A percentile compares a stretch with the other conserved stretches of the same genome.
phyloP scores from a whole-genome alignment of 2,329 filamentous ascomycete species.

The Incumbomyces delicatus region DNA sequence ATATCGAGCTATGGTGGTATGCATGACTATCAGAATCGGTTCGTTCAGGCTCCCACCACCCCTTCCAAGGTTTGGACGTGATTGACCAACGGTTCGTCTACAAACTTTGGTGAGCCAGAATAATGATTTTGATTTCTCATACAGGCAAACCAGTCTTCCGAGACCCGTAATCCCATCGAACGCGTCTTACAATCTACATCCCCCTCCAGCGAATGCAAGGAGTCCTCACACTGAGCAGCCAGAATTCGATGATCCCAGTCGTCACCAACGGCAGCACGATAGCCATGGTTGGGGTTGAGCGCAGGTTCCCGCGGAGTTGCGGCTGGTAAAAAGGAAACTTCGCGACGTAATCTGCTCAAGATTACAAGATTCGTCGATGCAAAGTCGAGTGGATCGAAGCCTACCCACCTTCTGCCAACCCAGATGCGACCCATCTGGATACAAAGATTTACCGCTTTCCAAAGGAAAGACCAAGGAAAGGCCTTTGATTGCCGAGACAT shows the following conservation, averaged over 20 bases:
- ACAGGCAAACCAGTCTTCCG: conserved; percentile 3
- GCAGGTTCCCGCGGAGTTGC: not conserved
- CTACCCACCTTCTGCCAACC: too few species aligned
- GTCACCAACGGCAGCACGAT: not conserved
- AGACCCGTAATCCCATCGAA: conserved; percentile 2
- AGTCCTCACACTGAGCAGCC: not conserved
- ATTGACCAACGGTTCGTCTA: conserved; percentile 6
- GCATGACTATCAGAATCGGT: conserved; percentile 21
- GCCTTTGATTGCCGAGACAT: too few species aligned
- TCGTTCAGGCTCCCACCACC: conserved; percentile 15
- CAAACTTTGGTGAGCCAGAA: not conserved
- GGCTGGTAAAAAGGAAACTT: not conserved
- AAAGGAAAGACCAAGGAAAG: too few species aligned
- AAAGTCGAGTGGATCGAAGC: too few species aligned
- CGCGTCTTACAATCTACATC: not conserved
- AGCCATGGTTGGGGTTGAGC: conserved; percentile 1
- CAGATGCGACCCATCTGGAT: too few species aligned
- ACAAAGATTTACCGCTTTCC: too few species aligned
- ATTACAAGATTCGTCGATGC: not conserved
- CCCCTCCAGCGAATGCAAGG: not conserved
- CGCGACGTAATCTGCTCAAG: not conserved
- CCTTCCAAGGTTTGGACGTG: conserved; percentile 18
- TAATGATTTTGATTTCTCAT: conserved; percentile 7
- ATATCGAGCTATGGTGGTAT: not conserved
- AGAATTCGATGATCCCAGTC: not conserved